phyloP scores from a whole-genome alignment of 2,329 filamentous ascomycete species.

The Aureobasidium sp. region DNA sequence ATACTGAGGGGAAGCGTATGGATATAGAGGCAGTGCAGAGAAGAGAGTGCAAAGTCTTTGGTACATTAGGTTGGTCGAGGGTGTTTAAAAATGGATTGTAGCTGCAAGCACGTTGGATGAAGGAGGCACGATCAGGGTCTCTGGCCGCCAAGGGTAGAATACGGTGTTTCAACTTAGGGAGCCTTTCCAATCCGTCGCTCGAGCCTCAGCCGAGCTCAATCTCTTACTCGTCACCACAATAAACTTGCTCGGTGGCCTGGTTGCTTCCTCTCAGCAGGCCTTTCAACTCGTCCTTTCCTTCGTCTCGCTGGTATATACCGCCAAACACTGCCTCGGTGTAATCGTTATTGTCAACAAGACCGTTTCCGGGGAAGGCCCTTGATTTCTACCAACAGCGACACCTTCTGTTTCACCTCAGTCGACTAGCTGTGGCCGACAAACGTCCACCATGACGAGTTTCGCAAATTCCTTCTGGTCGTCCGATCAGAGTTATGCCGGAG shows the following conservation, averaged over 20 bases:
- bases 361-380: conserved; percentile 7
- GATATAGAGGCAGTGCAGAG: background rate
- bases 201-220: conserved; percentile 3
- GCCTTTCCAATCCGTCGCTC: background rate
- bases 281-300: background rate
- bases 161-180: background rate
- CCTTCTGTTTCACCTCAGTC: background rate
- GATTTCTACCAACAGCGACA: background rate
- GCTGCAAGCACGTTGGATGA: background rate
- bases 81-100: background rate
- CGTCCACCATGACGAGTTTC: conserved; percentile 66
- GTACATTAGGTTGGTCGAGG: background rate
- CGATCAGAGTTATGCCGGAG: conserved; percentile 78
- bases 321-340: background rate
- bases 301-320: background rate
- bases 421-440: background rate
- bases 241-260: background rate
- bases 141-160: background rate
- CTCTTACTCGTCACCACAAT: background rate
- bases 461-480: conserved; percentile 95
- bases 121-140: background rate
- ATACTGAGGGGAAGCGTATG: background rate
- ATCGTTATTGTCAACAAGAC: background rate
- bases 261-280: background rate
- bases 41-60: background rate